These are phyloP conservation scores for Cucumis melo DNA, from an alignment of 306 rosid genomes.

Conservation along the genomic window DNA sequence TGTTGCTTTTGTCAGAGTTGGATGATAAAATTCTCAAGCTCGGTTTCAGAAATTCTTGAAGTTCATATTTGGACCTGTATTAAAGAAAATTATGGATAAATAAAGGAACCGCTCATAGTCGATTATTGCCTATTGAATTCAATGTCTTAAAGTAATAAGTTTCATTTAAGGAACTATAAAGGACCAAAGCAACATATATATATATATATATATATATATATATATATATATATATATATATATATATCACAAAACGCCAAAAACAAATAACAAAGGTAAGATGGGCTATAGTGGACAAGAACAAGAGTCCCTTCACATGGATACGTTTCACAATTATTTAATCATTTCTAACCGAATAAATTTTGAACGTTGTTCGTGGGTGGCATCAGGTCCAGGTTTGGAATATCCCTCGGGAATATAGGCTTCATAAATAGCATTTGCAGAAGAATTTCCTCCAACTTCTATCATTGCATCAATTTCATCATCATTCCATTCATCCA, in stretches of 20 bases:
- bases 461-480: conserved; percentile 88
- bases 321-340: conserved; percentile 4
- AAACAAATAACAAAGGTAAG: not conserved
- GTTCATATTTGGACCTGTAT: conserved; percentile 77
- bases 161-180: not conserved
- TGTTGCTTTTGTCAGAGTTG: conserved; percentile 33
- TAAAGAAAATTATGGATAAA: not conserved
- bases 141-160: not conserved
- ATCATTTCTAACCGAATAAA: conserved; percentile 66
- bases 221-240: no score
- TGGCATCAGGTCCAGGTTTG: conserved; percentile 73
- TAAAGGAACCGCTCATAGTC: not conserved
- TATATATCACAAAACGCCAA: not conserved
- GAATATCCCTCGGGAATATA: conserved; percentile 63
- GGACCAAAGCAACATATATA: no score
- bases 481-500: conserved; percentile 96
- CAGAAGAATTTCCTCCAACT: conserved; percentile 92
- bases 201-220: no score
- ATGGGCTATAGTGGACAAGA: not conserved
- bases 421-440: conserved; percentile 90
- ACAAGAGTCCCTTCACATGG: conserved; percentile 15
- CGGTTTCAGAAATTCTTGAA: conserved; percentile 88
- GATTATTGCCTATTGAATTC: not conserved
- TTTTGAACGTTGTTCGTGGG: conserved; percentile 53
- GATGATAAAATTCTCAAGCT: conserved; percentile 67